Conservation (phyloP, 176 grass and related monocot species). For the Ensete ventricosum region DNA sequence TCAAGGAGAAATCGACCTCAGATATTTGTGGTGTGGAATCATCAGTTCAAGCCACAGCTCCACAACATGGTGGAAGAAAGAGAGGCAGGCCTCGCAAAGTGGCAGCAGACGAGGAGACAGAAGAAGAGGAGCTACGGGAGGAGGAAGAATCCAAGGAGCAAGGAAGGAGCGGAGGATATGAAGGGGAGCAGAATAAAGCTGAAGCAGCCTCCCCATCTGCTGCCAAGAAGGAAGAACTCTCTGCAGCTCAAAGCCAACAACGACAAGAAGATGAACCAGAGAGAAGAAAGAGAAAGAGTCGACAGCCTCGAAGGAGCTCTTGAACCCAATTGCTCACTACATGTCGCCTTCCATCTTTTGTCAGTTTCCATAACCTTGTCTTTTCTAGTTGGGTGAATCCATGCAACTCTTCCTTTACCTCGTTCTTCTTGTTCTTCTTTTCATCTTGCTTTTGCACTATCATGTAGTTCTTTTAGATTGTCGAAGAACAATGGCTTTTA, state of each 20-base stretch:
- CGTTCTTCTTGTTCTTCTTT: not conserved
- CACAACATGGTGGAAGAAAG: not conserved
- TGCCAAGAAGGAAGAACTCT: not conserved
- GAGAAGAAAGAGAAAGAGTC: constrained; percentile 2
- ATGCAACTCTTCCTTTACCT: no score
- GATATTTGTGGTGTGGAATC: not conserved
- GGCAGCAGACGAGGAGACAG: not conserved
- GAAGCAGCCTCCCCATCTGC: not conserved
- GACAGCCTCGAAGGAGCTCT: constrained; percentile 7
- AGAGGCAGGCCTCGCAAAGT: constrained; percentile 1
- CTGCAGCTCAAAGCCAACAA: not conserved
- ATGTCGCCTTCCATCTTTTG: not conserved
- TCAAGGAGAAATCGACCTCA: not conserved
- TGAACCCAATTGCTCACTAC: not conserved
- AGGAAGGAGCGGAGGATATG: not conserved
- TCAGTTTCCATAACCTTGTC: not conserved
- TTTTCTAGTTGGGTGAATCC: not conserved
- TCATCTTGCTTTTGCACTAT: not conserved
- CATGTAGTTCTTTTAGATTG: not conserved
- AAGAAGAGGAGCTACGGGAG: not conserved
- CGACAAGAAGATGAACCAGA: not conserved
- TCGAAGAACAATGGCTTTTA: not conserved
- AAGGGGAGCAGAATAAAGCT: not conserved
- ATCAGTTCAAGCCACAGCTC: not conserved
- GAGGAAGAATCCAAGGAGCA: not conserved